phyloP scores from a whole-genome alignment of 768 basidiomycete species.

The Punctularia strigosozonata region DNA sequence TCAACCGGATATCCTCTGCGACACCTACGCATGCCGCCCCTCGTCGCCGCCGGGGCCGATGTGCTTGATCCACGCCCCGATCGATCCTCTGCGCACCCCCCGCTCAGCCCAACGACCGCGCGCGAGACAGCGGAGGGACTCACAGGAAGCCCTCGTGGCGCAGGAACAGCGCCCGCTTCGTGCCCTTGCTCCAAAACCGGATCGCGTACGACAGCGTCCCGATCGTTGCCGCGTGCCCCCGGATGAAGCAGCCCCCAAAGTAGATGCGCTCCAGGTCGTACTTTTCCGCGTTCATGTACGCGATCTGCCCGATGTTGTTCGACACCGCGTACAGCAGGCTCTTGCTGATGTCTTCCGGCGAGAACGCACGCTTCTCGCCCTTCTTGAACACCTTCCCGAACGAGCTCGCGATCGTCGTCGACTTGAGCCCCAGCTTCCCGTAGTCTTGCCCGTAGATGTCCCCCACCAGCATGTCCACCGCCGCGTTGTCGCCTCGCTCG shows the following conservation, averaged over 20 bases:
- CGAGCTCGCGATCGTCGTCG: conserved; percentile 94
- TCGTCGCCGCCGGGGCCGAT: conserved; percentile 40
- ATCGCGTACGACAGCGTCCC: conserved; percentile 97
- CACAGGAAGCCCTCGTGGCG: conserved; percentile 97
- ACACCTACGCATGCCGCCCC: conserved; percentile 12
- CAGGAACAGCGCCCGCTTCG: conserved; percentile 90
- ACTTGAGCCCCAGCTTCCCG: conserved; percentile 88
- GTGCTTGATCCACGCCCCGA: conserved; percentile 98
- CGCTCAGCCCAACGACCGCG: conserved; percentile 6
- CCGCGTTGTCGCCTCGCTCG: conserved; percentile 86
- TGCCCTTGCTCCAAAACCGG: conserved; percentile 98
- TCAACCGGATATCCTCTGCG: no score
- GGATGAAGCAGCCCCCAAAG: conserved; percentile 98
- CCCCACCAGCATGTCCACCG: conserved; percentile 97
- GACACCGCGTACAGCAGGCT: conserved; percentile 93
- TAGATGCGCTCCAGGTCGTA: conserved; percentile 94
- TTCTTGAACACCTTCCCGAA: conserved; percentile 99
- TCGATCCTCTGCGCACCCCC: conserved; percentile 53
- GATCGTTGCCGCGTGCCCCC: conserved; percentile 95
- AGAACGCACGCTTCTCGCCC: conserved; percentile 67
- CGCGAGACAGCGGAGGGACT: conserved; percentile 23
- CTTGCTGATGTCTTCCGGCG: conserved; percentile 87
- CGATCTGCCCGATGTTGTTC: conserved; percentile 99
- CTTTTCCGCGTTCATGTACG: conserved; percentile 99
- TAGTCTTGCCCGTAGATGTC: conserved; percentile 99